Base-by-base conservation (phyloP, 2,329 filamentous ascomycete genomes). In the Trichophyton mentagrophytes region DNA sequence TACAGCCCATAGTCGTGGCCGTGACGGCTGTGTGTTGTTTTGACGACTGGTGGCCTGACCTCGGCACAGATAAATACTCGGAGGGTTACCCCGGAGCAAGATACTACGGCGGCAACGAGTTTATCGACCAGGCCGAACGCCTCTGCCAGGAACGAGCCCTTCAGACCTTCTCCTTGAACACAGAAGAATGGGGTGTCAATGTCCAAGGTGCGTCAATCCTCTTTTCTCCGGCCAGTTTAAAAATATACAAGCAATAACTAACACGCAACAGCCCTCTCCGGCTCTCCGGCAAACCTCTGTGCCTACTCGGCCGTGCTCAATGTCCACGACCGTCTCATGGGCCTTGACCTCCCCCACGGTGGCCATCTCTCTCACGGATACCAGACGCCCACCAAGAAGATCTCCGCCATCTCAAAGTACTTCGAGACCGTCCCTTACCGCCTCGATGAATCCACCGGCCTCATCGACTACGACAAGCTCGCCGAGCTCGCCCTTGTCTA, bases 401-500 rank as follows among this genome's bases (percentile, higher is more conserved):
- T 99, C 76, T 97, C 92, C 60, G 90, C 90, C 63, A 88, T 99
- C 69, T 97, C 92, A 44, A 97, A 92, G 71, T 99, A 99, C 84
- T 99, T 97, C 73, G 92, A 99, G 82, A 99, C 93, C 63, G 87
- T 99, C 78, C 93, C 93, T 61, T 99, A 99, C 82, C 86, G 90
- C 64, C 87, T 97, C 27, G 76, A 79, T 60, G 76, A 78, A 67
- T 76, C 76, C 70, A 97, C 93, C 36, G 93, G 93, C 68, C 85
- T 97, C 76, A 99, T 99, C 71, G 93, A 99, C 78, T 99, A 99
- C 76, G 90, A 95, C 70, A 85, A 83, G 70, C 86, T 99, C 65
- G 87, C 93, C 78, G 88, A 95, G 80, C 86, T 93, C 70, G 92
- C 91, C 62, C 79, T 87, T 66, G 83, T 99, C 70, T 99, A 92